phyloP scores from a whole-genome alignment of 169 alveolate species.

The Cryptosporidium ubiquitum region DNA sequence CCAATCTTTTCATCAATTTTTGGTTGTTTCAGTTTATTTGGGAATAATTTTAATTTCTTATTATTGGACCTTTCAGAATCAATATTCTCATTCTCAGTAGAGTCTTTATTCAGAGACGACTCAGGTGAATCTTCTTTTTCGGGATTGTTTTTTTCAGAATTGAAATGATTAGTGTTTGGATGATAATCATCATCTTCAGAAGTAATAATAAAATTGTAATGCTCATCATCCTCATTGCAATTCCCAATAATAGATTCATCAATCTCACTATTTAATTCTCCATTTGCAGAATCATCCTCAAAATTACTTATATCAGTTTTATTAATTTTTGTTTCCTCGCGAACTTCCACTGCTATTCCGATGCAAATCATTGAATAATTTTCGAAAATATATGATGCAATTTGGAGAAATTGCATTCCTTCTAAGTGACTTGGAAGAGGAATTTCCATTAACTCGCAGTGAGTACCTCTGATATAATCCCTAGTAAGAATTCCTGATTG shows the following conservation, averaged over 20 bases:
- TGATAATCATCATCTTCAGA: constrained; percentile 46
- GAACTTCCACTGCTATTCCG: constrained; percentile 57
- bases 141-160: not conserved
- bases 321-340: constrained; percentile 24
- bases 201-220: constrained; percentile 19
- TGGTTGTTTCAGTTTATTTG: constrained; percentile 9
- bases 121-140: not conserved
- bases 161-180: not conserved
- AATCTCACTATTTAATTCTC: not conserved
- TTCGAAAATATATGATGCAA: constrained; percentile 33
- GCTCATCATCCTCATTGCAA: constrained; percentile 4
- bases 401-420: constrained; percentile 62
- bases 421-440: constrained; percentile 32
- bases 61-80: not conserved
- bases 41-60: constrained; percentile 27
- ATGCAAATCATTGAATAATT: constrained; percentile 35
- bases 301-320: not conserved
- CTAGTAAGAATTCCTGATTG: constrained; percentile 17
- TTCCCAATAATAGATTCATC: not conserved
- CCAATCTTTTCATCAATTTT: constrained; percentile 1
- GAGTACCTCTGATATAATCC: constrained; percentile 59
- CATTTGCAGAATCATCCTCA: not conserved
- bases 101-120: not conserved
- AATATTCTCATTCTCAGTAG: not conserved
- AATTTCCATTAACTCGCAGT: constrained; percentile 46